Conservation (phyloP, 441 rosid genomes). For the Eruca vesicaria region DNA sequence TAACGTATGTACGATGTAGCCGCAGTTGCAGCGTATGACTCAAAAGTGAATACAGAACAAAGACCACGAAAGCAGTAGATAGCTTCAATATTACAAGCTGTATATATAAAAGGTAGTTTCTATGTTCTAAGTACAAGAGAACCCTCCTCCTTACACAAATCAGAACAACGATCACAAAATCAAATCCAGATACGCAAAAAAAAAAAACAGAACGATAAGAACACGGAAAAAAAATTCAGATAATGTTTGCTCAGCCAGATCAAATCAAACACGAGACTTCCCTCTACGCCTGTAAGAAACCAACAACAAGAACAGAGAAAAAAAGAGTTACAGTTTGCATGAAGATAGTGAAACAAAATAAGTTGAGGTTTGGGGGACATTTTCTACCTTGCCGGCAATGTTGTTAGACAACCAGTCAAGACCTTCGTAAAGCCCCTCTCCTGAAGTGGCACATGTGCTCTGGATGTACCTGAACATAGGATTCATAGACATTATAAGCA, state of each 20-base stretch:
- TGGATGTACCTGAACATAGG: conserved; percentile 33
- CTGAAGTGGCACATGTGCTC: conserved; percentile 40
- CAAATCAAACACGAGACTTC: conserved; percentile 17
- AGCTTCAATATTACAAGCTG: conserved; percentile 18
- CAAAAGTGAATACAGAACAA: background rate
- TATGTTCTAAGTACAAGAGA: conserved; percentile 30
- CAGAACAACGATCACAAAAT: conserved; percentile 26
- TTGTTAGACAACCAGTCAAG: conserved; percentile 41
- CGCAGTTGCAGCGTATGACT: background rate
- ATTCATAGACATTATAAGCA: background rate
- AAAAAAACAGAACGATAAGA: conserved; percentile 7
- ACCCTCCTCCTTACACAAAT: conserved; percentile 8
- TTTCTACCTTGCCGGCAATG: conserved; percentile 37
- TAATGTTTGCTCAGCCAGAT: conserved; percentile 31
- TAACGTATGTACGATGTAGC: background rate
- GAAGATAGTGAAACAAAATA: background rate
- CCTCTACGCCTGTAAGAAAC: conserved; percentile 25
- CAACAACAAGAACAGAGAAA: background rate
- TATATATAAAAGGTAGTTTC: conserved; percentile 18
- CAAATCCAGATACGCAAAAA: conserved; percentile 11
- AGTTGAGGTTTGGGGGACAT: background rate
- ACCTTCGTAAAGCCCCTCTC: conserved; percentile 40
- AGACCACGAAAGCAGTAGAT: background rate
- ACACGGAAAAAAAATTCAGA: conserved; percentile 9
- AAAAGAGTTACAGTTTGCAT: background rate